phyloP scores from a whole-genome alignment of 2,329 filamentous ascomycete genomes.

The Monosporascus cannonballus region DNA sequence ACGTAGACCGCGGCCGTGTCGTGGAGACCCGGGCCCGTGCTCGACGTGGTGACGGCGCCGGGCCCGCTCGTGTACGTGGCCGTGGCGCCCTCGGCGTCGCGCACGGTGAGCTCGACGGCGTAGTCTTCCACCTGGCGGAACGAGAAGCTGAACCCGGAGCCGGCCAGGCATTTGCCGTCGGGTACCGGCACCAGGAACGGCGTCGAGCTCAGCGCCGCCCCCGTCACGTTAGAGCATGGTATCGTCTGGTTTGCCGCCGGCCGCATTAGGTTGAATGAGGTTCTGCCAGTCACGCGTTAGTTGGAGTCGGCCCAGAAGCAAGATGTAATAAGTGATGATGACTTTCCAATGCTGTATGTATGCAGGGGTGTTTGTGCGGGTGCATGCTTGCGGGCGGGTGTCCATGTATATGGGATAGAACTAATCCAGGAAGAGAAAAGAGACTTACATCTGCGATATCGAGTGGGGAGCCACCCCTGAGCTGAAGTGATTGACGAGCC shows the following conservation, averaged over 20 bases:
- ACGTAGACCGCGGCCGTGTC: not conserved
- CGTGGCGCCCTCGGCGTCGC: not conserved
- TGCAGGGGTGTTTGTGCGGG: not conserved
- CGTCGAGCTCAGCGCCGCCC: not conserved
- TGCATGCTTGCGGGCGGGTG: not conserved
- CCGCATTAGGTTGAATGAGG: not conserved
- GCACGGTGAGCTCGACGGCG: not conserved
- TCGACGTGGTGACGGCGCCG: not conserved
- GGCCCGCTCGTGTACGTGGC: not conserved
- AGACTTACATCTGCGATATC: not conserved
- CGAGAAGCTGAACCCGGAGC: not conserved
- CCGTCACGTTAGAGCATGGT: not conserved
- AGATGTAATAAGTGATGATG: not conserved
- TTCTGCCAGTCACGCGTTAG: not conserved
- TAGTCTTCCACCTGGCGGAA: not conserved
- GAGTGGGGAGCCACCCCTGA: not conserved
- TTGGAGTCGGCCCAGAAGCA: not conserved
- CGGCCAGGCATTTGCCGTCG: not conserved
- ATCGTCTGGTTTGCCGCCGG: not conserved
- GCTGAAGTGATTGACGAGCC: not conserved
- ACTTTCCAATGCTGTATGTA: not conserved
- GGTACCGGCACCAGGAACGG: not conserved
- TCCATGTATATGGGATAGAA: too few species aligned
- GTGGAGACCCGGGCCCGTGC: not conserved
- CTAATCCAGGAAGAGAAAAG: not conserved